These are phyloP conservation scores for Serendipita vermifera DNA, from an alignment of 768 basidiomycete species.

Conservation along the genomic window DNA sequence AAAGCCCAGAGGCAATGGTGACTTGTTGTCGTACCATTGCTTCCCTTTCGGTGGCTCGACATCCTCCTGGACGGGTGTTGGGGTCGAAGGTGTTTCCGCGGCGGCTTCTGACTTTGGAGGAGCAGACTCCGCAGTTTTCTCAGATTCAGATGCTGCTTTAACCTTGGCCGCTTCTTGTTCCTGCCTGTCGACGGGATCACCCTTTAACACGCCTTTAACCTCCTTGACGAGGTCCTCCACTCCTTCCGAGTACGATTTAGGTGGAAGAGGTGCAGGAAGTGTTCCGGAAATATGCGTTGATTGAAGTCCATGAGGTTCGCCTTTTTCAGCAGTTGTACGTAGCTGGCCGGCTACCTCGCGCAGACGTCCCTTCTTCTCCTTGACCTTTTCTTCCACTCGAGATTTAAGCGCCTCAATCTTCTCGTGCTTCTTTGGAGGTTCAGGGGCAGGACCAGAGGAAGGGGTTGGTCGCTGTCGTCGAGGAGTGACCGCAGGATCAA, in stretches of 20 bases:
- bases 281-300: constrained; percentile 2
- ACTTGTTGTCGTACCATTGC: constrained; percentile 37
- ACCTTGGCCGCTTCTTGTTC: constrained; percentile 15
- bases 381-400: constrained; percentile 27
- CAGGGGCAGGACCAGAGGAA: neutral
- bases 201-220: constrained; percentile 58
- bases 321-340: constrained; percentile 38
- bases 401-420: constrained; percentile 26
- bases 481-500: neutral
- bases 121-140: constrained; percentile 18
- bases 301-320: neutral
- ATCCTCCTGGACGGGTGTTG: constrained; percentile 15
- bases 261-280: neutral
- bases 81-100: constrained; percentile 15
- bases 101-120: constrained; percentile 20
- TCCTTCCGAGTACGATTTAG: constrained; percentile 38
- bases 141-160: constrained; percentile 9
- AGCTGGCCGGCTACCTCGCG: constrained; percentile 33
- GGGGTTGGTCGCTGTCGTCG: constrained; percentile 6
- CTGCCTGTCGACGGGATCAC: constrained; percentile 26
- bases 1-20: constrained; percentile 79
- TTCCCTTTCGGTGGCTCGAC: neutral
- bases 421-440: constrained; percentile 14
- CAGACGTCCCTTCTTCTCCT: constrained; percentile 34
- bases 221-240: constrained; percentile 52